Evolutionary conservation across 1,139 yeast species (phyloP).

Genomic region (Nematodospora anomalae): DNA sequence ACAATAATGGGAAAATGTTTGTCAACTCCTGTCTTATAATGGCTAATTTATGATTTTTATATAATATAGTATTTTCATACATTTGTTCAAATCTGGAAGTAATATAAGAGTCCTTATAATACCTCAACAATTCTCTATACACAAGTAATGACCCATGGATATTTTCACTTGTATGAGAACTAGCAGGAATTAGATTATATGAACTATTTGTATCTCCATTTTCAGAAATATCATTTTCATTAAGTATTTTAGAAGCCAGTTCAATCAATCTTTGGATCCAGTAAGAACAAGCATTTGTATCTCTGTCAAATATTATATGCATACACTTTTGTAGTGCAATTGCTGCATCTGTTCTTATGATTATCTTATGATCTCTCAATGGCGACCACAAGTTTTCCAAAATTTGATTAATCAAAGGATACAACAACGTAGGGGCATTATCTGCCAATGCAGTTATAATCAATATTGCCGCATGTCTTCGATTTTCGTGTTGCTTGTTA

Average conservation of each 20-base stretch:
- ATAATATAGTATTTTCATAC: conserved; percentile 71
- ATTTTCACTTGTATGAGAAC: conserved; percentile 54
- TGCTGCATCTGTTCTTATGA: conserved; percentile 83
- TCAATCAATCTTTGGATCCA: conserved; percentile 77
- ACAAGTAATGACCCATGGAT: conserved; percentile 86
- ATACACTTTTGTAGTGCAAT: conserved; percentile 76
- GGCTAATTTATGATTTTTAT: conserved; percentile 74
- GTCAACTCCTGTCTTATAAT: conserved; percentile 83
- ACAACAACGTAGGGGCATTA: conserved; percentile 82
- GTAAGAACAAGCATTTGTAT: conserved; percentile 62
- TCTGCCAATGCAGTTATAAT: conserved; percentile 82
- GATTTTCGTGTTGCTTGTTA: conserved; percentile 72
- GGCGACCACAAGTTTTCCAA: conserved; percentile 88
- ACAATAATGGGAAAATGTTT: conserved; percentile 76
- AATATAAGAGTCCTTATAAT: conserved; percentile 56
- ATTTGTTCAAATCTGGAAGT: conserved; percentile 65
- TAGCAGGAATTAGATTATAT: conserved; percentile 27
- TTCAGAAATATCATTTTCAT: conserved; percentile 20
- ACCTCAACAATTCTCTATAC: conserved; percentile 75
- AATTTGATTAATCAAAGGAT: conserved; percentile 74
- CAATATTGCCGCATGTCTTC: conserved; percentile 89
- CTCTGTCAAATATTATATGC: conserved; percentile 76
- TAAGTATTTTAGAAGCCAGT: conserved; percentile 47
- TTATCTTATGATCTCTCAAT: conserved; percentile 71
- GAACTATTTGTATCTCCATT: conserved; percentile 13